A percentile compares a stretch with the other conserved stretches of the same genome.
These are phyloP conservation scores for Dioszegia crocea DNA, from an alignment of 768 basidiomycete species.

Conservation along the genomic window DNA sequence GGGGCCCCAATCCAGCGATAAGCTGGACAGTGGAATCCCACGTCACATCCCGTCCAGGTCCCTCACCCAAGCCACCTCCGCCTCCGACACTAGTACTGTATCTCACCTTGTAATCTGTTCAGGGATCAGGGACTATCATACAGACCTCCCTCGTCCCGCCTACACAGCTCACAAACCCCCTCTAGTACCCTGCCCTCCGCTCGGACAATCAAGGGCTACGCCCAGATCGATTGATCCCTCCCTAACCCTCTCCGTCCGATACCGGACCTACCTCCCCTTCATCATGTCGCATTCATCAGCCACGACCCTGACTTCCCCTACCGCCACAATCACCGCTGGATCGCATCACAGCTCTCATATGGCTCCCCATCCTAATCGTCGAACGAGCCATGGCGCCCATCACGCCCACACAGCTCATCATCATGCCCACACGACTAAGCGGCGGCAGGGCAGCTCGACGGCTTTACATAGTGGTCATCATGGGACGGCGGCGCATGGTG, in stretches of 20 bases:
- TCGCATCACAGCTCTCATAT: background rate
- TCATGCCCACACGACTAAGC: conserved; percentile 1
- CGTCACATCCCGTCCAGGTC: no score
- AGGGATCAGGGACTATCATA: no score
- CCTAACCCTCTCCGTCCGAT: no score
- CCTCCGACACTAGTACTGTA: no score
- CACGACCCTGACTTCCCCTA: conserved; percentile 24
- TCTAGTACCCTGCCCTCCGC: no score
- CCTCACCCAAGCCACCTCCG: no score
- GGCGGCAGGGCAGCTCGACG: conserved; percentile 3
- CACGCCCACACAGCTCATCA: conserved; percentile 7
- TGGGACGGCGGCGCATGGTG: background rate
- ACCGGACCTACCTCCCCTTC: background rate
- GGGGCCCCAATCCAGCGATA: background rate
- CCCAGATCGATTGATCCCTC: no score
- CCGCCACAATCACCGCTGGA: conserved; percentile 3
- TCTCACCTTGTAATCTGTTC: no score
- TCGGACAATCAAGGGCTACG: no score
- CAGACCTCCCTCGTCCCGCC: no score
- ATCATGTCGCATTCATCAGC: conserved; percentile 23
- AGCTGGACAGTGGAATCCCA: no score
- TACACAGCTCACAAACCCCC: no score
- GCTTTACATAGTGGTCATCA: conserved; percentile 12
- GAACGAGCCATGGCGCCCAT: background rate
- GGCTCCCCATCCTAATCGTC: background rate